phyloP scores from a whole-genome alignment of 805 yeast genomes.

The Komagataella pastoris region DNA sequence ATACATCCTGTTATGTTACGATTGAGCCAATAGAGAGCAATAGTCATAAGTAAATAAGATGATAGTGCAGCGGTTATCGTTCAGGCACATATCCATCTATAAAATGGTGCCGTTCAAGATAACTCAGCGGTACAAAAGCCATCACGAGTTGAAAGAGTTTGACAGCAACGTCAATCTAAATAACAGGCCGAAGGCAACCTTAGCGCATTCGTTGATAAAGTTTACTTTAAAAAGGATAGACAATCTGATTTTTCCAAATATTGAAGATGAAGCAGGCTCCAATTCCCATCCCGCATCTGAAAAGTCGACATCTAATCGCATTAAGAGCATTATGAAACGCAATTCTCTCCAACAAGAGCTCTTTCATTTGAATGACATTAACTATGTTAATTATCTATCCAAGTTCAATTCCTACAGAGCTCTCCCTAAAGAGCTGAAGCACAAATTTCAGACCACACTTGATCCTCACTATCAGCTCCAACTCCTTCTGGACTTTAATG shows the following conservation, averaged over 20 bases:
- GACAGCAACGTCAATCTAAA: background rate
- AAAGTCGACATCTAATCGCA: background rate
- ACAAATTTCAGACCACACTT: background rate
- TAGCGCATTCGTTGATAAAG: background rate
- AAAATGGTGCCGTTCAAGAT: background rate
- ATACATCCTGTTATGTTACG: background rate
- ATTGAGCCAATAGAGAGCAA: background rate
- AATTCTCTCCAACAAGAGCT: background rate
- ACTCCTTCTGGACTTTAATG: background rate
- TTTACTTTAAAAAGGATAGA: background rate
- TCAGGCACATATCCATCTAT: background rate
- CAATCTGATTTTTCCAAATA: background rate
- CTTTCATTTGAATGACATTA: background rate
- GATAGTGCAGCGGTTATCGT: background rate
- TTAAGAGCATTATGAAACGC: background rate
- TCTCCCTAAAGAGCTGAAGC: background rate
- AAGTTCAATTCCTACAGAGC: background rate
- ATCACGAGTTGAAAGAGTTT: background rate
- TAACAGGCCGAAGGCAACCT: background rate
- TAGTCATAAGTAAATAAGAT: background rate
- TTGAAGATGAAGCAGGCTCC: background rate
- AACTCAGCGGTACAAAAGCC: background rate
- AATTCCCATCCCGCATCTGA: background rate
- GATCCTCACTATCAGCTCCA: background rate
- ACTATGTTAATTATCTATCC: background rate